phyloP scores from a whole-genome alignment of 2,329 filamentous ascomycete genomes.

The Diaporthe citri region DNA sequence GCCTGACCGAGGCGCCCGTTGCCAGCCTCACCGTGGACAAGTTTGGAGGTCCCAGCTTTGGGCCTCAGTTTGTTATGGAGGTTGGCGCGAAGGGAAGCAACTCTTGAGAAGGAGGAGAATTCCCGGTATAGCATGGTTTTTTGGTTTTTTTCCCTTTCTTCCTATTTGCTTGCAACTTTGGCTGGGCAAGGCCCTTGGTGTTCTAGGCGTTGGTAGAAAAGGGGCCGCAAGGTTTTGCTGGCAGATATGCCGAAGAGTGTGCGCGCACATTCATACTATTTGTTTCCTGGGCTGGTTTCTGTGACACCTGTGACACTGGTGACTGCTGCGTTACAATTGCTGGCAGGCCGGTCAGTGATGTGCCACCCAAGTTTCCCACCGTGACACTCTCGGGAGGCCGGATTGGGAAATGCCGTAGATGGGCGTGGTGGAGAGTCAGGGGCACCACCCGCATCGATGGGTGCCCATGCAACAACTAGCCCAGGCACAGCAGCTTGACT shows the following conservation, averaged over 20 bases:
- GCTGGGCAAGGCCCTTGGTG: not conserved
- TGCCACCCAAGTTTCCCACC: too few species aligned
- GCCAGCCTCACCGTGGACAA: slow-evolving; percentile 44
- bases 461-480: not conserved
- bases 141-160: too few species aligned
- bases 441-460: not conserved
- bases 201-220: not conserved
- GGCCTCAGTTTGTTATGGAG: slow-evolving; percentile 49
- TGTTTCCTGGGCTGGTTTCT: not conserved
- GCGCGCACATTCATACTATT: too few species aligned
- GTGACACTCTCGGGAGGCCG: slow-evolving; percentile 5
- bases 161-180: not conserved
- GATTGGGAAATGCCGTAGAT: slow-evolving; percentile 22
- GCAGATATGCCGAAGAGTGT: not conserved
- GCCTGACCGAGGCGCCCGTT: slow-evolving; percentile 46
- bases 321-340: not conserved
- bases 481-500: too few species aligned
- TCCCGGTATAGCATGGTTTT: not conserved
- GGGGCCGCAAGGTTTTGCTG: not conserved
- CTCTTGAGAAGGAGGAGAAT: not conserved
- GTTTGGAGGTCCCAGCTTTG: slow-evolving; percentile 48
- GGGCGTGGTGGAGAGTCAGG: slow-evolving; percentile 12
- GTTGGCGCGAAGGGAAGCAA: slow-evolving; percentile 27
- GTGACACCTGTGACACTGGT: not conserved
- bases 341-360: not conserved